These are phyloP conservation scores for Chlorella ohadii DNA, from an alignment of 139 green algal genomes.

Conservation along the genomic window DNA sequence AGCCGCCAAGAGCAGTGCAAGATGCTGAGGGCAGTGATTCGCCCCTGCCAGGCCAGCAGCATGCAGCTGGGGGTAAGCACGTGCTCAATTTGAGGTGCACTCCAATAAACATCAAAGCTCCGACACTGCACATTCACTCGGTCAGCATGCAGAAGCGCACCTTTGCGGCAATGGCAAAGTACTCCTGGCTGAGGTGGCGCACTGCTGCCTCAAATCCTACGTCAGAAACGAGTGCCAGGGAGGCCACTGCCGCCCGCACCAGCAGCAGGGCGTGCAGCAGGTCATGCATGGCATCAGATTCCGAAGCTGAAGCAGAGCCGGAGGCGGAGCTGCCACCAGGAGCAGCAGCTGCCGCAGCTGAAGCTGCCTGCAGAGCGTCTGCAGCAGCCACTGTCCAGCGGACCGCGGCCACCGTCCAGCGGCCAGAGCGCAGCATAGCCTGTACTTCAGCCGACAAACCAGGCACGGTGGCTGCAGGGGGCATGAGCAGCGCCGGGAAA, in stretches of 20 bases:
- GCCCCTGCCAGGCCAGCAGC: too few relatives aligned
- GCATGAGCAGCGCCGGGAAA: too few relatives aligned
- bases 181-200: constrained; percentile 21
- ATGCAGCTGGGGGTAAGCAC: too few relatives aligned
- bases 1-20: too few relatives aligned
- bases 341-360: neutral
- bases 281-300: neutral
- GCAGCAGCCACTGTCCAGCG: constrained; percentile 11
- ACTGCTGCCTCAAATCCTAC: constrained; percentile 21
- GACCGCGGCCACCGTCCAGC: constrained; percentile 1
- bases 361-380: neutral
- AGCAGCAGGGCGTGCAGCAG: constrained; percentile 15
- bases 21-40: too few relatives aligned
- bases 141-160: too few relatives aligned
- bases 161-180: neutral
- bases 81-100: too few relatives aligned
- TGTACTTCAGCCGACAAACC: neutral
- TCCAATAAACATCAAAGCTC: too few relatives aligned
- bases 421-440: neutral
- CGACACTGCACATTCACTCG: too few relatives aligned
- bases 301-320: neutral
- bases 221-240: constrained; percentile 23
- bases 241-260: neutral
- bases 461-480: neutral
- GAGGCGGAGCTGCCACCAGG: neutral